Conservation (phyloP, 108 stramenopile genomes). For the Aurantiochytrium sp. region DNA sequence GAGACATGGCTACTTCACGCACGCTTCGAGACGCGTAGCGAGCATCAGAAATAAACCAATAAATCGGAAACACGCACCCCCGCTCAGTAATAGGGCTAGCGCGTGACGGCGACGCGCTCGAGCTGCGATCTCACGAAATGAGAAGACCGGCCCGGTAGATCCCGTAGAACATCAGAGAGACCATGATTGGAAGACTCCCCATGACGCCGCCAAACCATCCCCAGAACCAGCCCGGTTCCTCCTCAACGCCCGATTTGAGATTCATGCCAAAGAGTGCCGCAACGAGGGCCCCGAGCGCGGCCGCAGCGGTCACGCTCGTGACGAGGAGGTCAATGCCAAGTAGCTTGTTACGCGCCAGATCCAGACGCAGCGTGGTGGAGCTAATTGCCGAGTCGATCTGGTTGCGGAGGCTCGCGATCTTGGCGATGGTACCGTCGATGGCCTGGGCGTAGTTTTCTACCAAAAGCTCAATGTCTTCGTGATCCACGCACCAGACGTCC, state of each 20-base stretch:
- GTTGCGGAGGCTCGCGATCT: not conserved
- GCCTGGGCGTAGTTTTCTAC: conserved; percentile 24
- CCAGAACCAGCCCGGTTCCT: not conserved
- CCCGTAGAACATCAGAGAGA: not conserved
- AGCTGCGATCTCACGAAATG: not conserved
- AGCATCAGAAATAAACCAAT: too few relatives aligned
- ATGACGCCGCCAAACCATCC: not conserved
- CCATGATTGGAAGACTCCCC: not conserved
- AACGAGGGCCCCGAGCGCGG: not conserved
- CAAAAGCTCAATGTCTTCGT: conserved; percentile 26
- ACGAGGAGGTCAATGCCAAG: conserved; percentile 24
- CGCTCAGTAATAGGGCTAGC: too few relatives aligned
- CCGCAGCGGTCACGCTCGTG: not conserved
- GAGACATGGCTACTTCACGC: too few relatives aligned
- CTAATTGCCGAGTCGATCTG: not conserved
- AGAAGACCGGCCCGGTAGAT: conserved; percentile 7
- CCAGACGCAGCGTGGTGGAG: not conserved
- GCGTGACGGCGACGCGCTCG: too few relatives aligned
- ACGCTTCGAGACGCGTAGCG: too few relatives aligned
- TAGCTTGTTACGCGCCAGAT: not conserved
- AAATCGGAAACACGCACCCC: too few relatives aligned
- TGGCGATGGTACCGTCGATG: not conserved
- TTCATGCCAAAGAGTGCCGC: conserved; percentile 14
- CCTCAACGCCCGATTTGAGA: not conserved
- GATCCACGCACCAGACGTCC: not conserved